phyloP scores from a whole-genome alignment of 495 filamentous ascomycete species.

The Staphylotrichum longicolle region DNA sequence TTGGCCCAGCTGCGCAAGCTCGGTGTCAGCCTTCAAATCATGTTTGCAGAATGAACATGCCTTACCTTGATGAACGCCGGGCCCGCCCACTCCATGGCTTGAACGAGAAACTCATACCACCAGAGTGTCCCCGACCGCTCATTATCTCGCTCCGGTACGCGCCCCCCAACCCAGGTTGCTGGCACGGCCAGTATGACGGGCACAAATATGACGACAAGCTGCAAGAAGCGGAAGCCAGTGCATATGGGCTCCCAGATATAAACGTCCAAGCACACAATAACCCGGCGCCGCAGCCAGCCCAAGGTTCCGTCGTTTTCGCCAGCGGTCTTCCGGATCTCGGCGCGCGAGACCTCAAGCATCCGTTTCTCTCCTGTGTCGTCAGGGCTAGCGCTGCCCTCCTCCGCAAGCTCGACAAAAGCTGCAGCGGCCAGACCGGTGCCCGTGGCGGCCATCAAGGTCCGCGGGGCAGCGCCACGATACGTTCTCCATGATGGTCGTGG shows the following conservation, averaged over 20 bases:
- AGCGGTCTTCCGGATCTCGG: conserved; percentile 68
- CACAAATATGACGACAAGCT: conserved; percentile 83
- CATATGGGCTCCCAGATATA: conserved; percentile 85
- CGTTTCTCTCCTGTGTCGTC: conserved; percentile 74
- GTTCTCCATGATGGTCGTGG: conserved; percentile 23
- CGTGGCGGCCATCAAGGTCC: conserved; percentile 32
- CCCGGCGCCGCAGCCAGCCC: conserved; percentile 49
- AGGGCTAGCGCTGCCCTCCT: conserved; percentile 56
- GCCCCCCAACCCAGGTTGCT: conserved; percentile 70
- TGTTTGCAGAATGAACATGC: not conserved
- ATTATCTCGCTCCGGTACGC: conserved; percentile 57
- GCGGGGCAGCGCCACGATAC: conserved; percentile 3
- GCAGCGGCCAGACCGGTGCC: conserved; percentile 50
- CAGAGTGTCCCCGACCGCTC: conserved; percentile 79
- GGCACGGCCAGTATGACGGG: conserved; percentile 82
- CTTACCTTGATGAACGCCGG: conserved; percentile 96
- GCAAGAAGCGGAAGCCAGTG: conserved; percentile 80
- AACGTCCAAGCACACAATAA: conserved; percentile 62
- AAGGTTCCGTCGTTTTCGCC: conserved; percentile 58
- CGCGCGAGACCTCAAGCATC: conserved; percentile 78
- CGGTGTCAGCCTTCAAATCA: conserved; percentile 29
- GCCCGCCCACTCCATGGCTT: conserved; percentile 87
- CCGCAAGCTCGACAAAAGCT: conserved; percentile 71
- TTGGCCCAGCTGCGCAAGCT: conserved; percentile 74
- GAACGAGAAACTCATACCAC: conserved; percentile 93